Evolutionary conservation across 1,139 yeast genomes (phyloP).

Genomic region (Hemisphaericaspora subhashii): DNA sequence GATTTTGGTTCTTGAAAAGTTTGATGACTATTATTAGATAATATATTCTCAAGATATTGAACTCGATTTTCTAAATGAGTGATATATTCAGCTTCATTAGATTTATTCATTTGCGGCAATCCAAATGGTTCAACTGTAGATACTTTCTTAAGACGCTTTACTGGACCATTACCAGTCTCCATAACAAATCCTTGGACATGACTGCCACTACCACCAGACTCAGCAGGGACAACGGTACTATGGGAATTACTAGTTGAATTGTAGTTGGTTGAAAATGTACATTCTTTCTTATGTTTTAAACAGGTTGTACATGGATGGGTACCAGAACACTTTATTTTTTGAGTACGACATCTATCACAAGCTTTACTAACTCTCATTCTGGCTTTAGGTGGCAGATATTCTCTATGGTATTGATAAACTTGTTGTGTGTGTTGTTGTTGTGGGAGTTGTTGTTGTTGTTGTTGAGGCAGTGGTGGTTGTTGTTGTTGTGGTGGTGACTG

Average conservation of each 20-base stretch:
- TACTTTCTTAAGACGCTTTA: conserved; percentile 4
- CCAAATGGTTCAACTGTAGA: conserved; percentile 19
- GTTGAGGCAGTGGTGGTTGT: conserved; percentile 1
- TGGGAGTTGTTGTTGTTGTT: neutral
- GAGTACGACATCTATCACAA: conserved; percentile 59
- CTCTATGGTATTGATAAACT: neutral
- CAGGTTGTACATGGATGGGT: conserved; percentile 56
- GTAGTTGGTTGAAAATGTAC: conserved; percentile 25
- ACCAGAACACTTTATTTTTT: conserved; percentile 65
- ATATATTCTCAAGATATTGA: conserved; percentile 38
- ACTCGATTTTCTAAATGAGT: conserved; percentile 41
- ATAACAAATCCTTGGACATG: too few species aligned
- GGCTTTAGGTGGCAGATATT: conserved; percentile 1
- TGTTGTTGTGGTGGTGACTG: conserved; percentile 2
- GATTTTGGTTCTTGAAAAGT: conserved; percentile 17
- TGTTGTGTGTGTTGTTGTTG: conserved; percentile 4
- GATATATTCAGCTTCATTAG: conserved; percentile 23
- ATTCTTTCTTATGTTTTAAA: conserved; percentile 41
- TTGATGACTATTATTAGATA: conserved; percentile 20
- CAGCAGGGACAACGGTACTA: too few species aligned
- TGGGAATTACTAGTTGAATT: too few species aligned
- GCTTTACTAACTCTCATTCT: conserved; percentile 56
- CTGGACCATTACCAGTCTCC: neutral
- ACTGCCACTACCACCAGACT: too few species aligned
- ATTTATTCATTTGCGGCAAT: conserved; percentile 18